Evolutionary conservation across 2,329 filamentous ascomycete species (phyloP), one percentile per base, ranked within the genome.

Genomic region (Xylariaceae sp.): DNA sequence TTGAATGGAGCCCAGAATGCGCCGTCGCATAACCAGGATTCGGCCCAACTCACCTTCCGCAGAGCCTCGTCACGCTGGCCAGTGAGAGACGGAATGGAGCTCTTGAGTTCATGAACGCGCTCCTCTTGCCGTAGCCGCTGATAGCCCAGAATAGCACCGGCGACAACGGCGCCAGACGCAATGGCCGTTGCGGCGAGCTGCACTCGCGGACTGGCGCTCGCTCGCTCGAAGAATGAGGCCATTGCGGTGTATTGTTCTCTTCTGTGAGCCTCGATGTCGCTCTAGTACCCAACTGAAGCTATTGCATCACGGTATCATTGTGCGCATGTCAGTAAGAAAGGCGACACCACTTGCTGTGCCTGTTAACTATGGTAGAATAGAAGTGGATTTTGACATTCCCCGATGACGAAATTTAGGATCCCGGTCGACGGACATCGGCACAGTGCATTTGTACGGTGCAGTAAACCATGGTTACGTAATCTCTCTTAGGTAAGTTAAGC

Each of bases 171-270:
- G 16, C 83, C 84, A 0, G 83, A 86, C 13, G 82, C 72, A 19
- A 89, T 74, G 2, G 89, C 89, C 0, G 88, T 90, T 2, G 85
- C 81, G 16, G 84, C 80, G 34, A 94, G 74, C 68, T 91, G 88
- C 40, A 79, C 67, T 22, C 75, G 75, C 32, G 76, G 71, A 62
- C 71, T 77, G 37, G 72, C 70, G 39, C 76, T 65, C 5, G 73
- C 70, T 49, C 76, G 72, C 40, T 73, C 68, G 26, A 79, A 51
- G 34, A 77, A 70, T 29, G 75, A 76, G 40, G 74, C 63, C 76
- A 61, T 34, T 13, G 7, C 13, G 26, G 26, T 4, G 8, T 8
- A 8, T 26, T 8, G 26, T 34, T 3, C 13, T 7, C 32, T 34
- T 34, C 32, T 13, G 13, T 34, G 32, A 34, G 32, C 32, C 32